Evolutionary conservation across 108 stramenopile species (phyloP), one percentile per base, ranked within the genome.

Genomic region (Skeletonema grethae): DNA sequence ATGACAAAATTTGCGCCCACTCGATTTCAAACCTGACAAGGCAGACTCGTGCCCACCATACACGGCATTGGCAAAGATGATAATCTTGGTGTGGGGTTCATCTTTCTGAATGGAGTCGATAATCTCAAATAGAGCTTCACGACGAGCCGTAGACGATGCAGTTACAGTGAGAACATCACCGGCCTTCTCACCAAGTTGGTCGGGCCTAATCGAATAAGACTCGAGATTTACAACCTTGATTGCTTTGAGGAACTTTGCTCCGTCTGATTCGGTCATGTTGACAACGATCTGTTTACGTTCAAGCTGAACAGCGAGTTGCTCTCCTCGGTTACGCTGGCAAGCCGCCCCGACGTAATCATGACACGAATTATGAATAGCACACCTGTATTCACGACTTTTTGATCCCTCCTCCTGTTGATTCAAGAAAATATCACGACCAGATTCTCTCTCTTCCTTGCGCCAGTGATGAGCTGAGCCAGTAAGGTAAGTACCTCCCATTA

Each of bases 401-500:
- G 63, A 61, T 50, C 72, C 72, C 39, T 77, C 76, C 29, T 67
- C 65, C 43, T 69, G 68, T 67, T 72, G 65, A 67, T 72, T 67
- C 70, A 72, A 57, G 22, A 72, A 72, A 34, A 72, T 73, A 38
- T 77, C 72, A 55, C 76, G 71, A n/a, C 72, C 76, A 34, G 65
- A 67, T 29, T 77, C 76, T 8, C 76, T 65, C 34, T 77, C 76
- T 38, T 68, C 56, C 20, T 63, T 72, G 50, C 76, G 63, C 76
- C 76, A 77, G 34, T 77, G 76, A 67, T 73, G 65, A 29, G 72
- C 65, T 28, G 66, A 41, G 0, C 69, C 65, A 20, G 76, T 77
- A 43, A 77, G 71, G 65, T 77, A 77, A n/a, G 72, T 77, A 13
- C 84, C 77, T 43, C 90, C 90, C 85, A 91, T 91, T 35, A 91